Percentiles rank a stretch among this genome's conserved stretches.
These are phyloP conservation scores for Achlya hypogyna DNA, from an alignment of 352 stramenopile genomes.

Conservation along the genomic window DNA sequence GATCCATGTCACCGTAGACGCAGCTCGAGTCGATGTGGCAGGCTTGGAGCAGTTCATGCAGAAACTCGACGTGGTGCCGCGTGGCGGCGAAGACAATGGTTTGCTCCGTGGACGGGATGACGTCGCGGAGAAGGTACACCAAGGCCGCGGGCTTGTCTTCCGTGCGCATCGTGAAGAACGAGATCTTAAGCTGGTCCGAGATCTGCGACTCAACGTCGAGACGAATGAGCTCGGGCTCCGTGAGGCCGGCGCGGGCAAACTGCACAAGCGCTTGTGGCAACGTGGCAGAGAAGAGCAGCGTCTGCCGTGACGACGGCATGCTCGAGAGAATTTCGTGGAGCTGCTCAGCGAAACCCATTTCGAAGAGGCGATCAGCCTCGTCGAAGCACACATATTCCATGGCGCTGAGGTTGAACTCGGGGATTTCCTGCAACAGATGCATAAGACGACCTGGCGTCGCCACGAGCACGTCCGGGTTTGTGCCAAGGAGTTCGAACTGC, in stretches of 20 bases:
- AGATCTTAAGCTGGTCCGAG: conserved; percentile 94
- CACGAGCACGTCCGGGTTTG: conserved; percentile 91
- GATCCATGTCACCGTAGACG: conserved; percentile 93
- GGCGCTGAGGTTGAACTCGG: conserved; percentile 87
- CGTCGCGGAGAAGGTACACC: conserved; percentile 93
- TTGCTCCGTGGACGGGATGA: conserved; percentile 87
- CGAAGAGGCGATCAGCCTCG: conserved; percentile 98
- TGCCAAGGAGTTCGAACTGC: conserved; percentile 93
- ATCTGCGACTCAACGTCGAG: conserved; percentile 98
- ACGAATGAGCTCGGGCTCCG: conserved; percentile 94
- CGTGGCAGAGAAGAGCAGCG: conserved; percentile 94
- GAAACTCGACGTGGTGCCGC: conserved; percentile 96
- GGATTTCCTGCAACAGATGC: conserved; percentile 90
- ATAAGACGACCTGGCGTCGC: conserved; percentile 93
- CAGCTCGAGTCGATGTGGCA: conserved; percentile 79
- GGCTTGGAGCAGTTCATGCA: conserved; percentile 88
- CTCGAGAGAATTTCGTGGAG: conserved; percentile 89
- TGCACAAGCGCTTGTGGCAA: conserved; percentile 96
- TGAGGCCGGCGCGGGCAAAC: conserved; percentile 97
- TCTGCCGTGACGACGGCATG: conserved; percentile 83
- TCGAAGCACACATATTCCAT: conserved; percentile 96
- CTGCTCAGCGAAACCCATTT: conserved; percentile 99
- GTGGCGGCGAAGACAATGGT: conserved; percentile 99
- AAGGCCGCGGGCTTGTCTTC: conserved; percentile 94
- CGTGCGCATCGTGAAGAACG: conserved; percentile 94